Evolutionary conservation across 148 eudicot species (phyloP), one percentile per base, ranked within the genome.

Genomic region (Heliamphora exappendiculata): DNA sequence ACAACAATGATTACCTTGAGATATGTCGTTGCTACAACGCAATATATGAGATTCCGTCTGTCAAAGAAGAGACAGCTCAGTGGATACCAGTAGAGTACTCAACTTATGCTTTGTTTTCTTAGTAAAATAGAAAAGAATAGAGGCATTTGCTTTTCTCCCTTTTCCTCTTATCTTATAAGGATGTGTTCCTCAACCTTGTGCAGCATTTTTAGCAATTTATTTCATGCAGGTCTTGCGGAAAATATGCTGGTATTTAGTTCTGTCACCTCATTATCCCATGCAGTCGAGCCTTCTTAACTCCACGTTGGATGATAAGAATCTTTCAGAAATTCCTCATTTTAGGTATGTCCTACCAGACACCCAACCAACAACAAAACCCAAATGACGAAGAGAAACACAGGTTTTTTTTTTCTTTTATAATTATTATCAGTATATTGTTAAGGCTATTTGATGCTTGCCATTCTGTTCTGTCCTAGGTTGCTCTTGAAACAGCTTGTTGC

Each of bases 261-360:
- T 94, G 82, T 80, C 98, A 71, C 97, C 96, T 10, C 91, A 90
- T 72, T 96, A 91, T 85, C 92, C 98, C 8, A 94, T 94, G 98
- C 98, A 94, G 82, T 92, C 97, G 31, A 94, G 98, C 78, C 96
- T 94, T 85, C 85, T 92, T 16, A 90, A 92, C 83, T 87, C 96
- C 73, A 92, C 96, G 29, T 81, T 94, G 87, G 97, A 92, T 87
- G 98, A 94, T 68, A 94, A 89, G 76, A 94, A 92, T 78, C 91
- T 92, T 69, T 92, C 89, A 49, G 98, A 92, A 79, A 84, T 92
- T 78, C 88, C 96, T 12, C 89, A 89, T 70, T 94, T 94, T 76
- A 92, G 84, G 98, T 90, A 78, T 75, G 86, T 37, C 39, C 24
- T 70, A 47, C 47, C 4, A 1, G 16, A 47, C 73, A 37, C 70